phyloP scores from a whole-genome alignment of 176 grass and related monocot genomes.

The Rhynchospora breviuscula region DNA sequence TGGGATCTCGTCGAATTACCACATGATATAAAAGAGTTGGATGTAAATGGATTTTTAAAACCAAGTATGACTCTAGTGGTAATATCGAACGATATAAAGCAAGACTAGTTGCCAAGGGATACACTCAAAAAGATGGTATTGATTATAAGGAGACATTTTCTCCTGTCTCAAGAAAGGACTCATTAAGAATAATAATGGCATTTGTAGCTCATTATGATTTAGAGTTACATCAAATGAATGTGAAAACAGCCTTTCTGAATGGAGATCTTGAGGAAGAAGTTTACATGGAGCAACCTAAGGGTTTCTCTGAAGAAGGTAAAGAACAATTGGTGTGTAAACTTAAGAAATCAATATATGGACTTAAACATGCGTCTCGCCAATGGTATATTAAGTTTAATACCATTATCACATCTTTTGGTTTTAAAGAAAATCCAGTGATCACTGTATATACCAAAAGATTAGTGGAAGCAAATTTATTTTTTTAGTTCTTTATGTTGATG shows the following conservation, averaged over 20 bases:
- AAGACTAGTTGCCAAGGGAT: not conserved
- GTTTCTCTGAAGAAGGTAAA: not conserved
- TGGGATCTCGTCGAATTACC: not conserved
- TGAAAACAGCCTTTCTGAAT: conserved; percentile 29
- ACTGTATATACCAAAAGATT: conserved; percentile 13
- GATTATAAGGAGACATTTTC: conserved; percentile 25
- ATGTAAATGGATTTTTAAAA: conserved; percentile 5
- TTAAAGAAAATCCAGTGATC: not conserved
- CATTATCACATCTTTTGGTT: not conserved
- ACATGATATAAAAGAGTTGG: not conserved
- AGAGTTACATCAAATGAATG: conserved; percentile 23
- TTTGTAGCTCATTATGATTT: conserved; percentile 16
- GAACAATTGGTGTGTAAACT: conserved; percentile 18
- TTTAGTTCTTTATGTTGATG: conserved; percentile 21
- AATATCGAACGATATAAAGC: conserved; percentile 13
- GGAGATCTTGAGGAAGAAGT: conserved; percentile 19
- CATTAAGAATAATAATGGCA: conserved; percentile 11
- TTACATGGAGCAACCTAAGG: conserved; percentile 22
- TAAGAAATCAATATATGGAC: conserved; percentile 26
- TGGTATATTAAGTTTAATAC: conserved; percentile 24
- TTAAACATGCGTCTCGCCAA: conserved; percentile 23
- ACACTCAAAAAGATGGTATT: conserved; percentile 7
- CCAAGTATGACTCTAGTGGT: not conserved
- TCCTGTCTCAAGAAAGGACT: not conserved
- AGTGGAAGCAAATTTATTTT: conserved; percentile 15